Percentiles rank a stretch among this genome's conserved stretches.
Evolutionary conservation across 148 eudicot genomes (phyloP).

Genomic region (Rhododendron mucronatum): DNA sequence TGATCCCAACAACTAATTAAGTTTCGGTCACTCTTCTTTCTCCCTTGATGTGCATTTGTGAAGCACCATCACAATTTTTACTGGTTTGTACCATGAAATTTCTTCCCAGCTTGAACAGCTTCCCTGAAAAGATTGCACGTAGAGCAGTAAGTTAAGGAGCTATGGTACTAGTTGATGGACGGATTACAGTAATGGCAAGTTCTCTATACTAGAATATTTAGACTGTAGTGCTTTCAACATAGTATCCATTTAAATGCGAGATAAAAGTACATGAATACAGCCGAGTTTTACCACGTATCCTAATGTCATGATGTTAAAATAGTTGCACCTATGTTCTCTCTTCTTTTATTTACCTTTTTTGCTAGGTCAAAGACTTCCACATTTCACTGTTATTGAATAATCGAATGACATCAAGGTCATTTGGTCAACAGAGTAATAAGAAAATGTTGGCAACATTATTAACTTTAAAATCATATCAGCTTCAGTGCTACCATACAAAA

Average conservation of each 20-base stretch:
- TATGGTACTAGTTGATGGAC: not conserved
- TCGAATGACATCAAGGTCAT: not conserved
- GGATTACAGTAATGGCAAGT: not conserved
- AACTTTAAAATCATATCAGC: no score
- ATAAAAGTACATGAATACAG: no score
- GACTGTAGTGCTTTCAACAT: not conserved
- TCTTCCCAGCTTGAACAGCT: slow-evolving; percentile 87
- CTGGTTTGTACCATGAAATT: slow-evolving; percentile 45
- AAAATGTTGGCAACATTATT: not conserved
- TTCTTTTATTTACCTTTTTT: not conserved
- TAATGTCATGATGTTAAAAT: not conserved
- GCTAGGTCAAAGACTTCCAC: not conserved
- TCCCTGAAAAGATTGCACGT: slow-evolving; percentile 49
- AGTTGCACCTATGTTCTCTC: no score
- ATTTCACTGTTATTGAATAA: not conserved
- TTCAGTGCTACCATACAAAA: no score
- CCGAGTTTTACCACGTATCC: no score
- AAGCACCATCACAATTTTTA: slow-evolving; percentile 21
- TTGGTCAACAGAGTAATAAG: no score
- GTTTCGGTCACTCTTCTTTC: not conserved
- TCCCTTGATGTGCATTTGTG: not conserved
- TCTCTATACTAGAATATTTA: not conserved
- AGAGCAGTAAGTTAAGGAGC: not conserved
- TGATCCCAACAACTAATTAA: not conserved
- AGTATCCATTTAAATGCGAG: no score